Evolutionary conservation across 495 filamentous ascomycete genomes (phyloP).

Genomic region (Daldinia childiae): DNA sequence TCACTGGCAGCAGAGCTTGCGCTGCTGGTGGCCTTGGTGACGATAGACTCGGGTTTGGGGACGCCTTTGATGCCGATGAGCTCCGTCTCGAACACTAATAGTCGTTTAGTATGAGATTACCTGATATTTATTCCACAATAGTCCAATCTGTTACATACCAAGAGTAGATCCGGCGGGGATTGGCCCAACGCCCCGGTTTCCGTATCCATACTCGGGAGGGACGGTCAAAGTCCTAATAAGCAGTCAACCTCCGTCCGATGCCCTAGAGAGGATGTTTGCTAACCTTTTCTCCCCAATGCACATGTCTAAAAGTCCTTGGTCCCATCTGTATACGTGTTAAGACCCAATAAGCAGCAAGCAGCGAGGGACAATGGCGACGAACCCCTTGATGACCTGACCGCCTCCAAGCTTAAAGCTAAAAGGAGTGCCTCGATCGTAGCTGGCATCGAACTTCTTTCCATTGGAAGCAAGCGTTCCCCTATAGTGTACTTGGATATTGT

Average conservation of each 20-base stretch:
- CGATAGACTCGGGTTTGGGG: constrained; percentile 60
- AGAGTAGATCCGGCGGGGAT: constrained; percentile 83
- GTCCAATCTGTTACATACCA: constrained; percentile 54
- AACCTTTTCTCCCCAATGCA: constrained; percentile 90
- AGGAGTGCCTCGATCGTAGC: constrained; percentile 77
- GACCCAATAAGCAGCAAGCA: constrained; percentile 19
- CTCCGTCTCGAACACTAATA: constrained; percentile 88
- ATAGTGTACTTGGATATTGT: constrained; percentile 88
- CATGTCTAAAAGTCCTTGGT: constrained; percentile 91
- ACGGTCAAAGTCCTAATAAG: constrained; percentile 77
- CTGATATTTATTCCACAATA: neutral
- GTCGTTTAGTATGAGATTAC: constrained; percentile 16
- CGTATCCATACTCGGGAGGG: constrained; percentile 87
- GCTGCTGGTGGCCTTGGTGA: constrained; percentile 52
- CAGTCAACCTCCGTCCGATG: constrained; percentile 19
- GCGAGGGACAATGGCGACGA: constrained; percentile 37
- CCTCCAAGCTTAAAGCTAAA: constrained; percentile 81
- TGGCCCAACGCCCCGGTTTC: constrained; percentile 74
- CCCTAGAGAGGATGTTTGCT: constrained; percentile 2
- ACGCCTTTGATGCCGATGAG: constrained; percentile 88
- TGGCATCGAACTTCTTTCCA: constrained; percentile 68
- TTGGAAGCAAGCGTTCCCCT: constrained; percentile 74
- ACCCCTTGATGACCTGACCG: constrained; percentile 89
- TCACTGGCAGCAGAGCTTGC: constrained; percentile 31
- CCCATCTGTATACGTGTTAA: constrained; percentile 68